A percentile compares a stretch with the other conserved stretches of the same genome.
phyloP scores from a whole-genome alignment of 2,329 filamentous ascomycete species.

The Trichoderma guizhouense region DNA sequence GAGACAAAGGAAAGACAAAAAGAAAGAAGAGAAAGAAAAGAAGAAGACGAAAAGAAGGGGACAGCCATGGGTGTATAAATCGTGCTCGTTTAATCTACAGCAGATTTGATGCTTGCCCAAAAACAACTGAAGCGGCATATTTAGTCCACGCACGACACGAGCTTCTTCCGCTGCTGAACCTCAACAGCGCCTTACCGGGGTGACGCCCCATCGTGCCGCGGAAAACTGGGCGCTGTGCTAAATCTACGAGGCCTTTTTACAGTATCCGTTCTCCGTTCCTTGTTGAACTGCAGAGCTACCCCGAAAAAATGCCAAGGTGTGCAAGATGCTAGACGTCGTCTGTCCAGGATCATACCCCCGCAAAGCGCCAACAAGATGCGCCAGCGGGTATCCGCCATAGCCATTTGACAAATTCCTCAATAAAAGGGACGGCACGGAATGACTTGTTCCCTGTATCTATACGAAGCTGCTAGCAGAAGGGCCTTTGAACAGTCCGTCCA shows the following conservation, averaged over 20 bases:
- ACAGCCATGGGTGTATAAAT: background rate
- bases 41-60: background rate
- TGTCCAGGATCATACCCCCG: background rate
- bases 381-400: background rate
- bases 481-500: background rate
- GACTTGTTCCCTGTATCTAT: background rate
- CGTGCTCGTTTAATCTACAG: background rate
- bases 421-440: background rate
- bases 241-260: background rate
- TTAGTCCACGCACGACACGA: background rate
- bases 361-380: background rate
- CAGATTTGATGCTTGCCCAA: background rate
- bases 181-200: background rate
- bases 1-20: background rate
- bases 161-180: background rate
- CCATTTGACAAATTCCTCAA: background rate
- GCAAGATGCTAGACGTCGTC: background rate
- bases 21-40: background rate
- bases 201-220: background rate
- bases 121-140: background rate
- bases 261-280: background rate
- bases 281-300: background rate
- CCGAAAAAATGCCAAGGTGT: background rate
- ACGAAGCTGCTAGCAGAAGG: background rate
- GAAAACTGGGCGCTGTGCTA: background rate